Percentiles rank a stretch among this genome's conserved stretches.
Conservation (phyloP, 1,284 basidiomycete genomes). For the Ustilago cynodontis region DNA sequence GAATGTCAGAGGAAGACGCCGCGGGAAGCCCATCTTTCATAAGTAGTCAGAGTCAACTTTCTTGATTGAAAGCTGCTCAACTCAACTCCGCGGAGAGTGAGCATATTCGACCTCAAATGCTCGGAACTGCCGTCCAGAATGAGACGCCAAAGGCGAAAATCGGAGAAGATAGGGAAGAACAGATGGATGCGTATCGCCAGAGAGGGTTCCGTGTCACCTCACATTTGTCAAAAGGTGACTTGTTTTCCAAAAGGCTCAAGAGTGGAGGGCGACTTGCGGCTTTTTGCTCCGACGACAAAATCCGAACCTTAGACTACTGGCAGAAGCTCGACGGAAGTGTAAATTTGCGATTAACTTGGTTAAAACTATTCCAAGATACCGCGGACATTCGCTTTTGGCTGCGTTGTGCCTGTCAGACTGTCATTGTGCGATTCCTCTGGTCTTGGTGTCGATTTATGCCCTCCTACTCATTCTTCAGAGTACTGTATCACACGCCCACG, state of each 20-base stretch:
- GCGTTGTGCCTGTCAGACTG: no score
- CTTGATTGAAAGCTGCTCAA: not conserved
- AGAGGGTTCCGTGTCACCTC: no score
- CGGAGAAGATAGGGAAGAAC: no score
- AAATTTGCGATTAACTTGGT: not conserved
- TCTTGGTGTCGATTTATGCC: no score
- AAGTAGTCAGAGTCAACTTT: not conserved
- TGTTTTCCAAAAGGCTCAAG: not conserved
- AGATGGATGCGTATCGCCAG: no score
- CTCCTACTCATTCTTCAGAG: no score
- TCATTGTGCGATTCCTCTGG: no score
- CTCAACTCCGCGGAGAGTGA: not conserved
- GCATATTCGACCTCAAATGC: no score
- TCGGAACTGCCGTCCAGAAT: no score
- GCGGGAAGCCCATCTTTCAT: not conserved
- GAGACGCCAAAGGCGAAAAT: no score
- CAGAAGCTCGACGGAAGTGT: not conserved
- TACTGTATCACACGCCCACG: not conserved
- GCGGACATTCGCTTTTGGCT: no score
- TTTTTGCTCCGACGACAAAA: slow-evolving; percentile 3
- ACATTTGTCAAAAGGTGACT: not conserved
- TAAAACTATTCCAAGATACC: not conserved
- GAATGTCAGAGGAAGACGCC: not conserved
- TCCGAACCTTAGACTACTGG: not conserved
- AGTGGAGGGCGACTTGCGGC: slow-evolving; percentile 1